A percentile compares a stretch with the other conserved stretches of the same genome.
Conservation (phyloP, 2,329 filamentous ascomycete genomes). For the Calcarisporium arbuscula region DNA sequence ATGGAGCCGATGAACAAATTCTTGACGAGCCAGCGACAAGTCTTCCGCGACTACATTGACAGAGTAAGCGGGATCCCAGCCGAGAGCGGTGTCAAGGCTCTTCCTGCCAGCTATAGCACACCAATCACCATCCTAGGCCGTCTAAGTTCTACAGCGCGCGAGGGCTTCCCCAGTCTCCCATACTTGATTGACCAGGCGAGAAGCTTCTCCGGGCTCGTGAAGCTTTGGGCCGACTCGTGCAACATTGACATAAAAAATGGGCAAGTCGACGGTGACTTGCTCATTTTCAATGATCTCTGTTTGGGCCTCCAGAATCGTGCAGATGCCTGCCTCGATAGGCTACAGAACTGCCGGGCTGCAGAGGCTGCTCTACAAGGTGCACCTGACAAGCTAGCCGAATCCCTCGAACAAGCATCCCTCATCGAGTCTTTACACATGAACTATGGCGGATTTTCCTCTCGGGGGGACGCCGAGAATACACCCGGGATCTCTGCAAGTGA, state of each 20-base stretch:
- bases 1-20: constrained; percentile 99
- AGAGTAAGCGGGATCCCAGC: constrained; percentile 76
- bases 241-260: constrained; percentile 29
- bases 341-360: constrained; percentile 37
- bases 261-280: constrained; percentile 41
- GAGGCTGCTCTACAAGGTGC: constrained; percentile 24
- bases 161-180: constrained; percentile 88
- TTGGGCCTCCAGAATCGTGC: constrained; percentile 42
- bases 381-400: constrained; percentile 37
- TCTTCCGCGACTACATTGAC: constrained; percentile 85
- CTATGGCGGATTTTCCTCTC: constrained; percentile 16
- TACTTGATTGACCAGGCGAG: constrained; percentile 87
- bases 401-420: constrained; percentile 37
- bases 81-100: constrained; percentile 55
- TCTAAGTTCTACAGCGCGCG: constrained; percentile 70
- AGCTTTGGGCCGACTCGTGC: constrained; percentile 64
- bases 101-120: constrained; percentile 84
- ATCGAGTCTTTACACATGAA: constrained; percentile 25
- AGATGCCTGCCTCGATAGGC: constrained; percentile 43
- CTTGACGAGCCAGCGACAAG: constrained; percentile 64
- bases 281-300: constrained; percentile 48
- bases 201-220: constrained; percentile 77
- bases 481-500: constrained; percentile 50
- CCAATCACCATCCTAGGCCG: constrained; percentile 85
- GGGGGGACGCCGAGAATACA: constrained; percentile 25